Conservation (phyloP, 495 filamentous ascomycete genomes). For the Xanthoparmelia taractica region DNA sequence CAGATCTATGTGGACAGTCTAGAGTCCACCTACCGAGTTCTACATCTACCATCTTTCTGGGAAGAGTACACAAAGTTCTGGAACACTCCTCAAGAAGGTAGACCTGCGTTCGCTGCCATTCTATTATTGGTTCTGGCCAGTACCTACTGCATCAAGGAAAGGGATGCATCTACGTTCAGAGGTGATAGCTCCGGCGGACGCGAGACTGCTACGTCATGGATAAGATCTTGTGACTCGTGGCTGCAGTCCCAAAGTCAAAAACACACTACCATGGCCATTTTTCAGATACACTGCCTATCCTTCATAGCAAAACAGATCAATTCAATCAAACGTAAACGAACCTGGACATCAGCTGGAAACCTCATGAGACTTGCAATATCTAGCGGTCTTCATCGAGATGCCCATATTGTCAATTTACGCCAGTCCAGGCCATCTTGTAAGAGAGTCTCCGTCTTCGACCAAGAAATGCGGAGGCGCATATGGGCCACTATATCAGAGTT, state of each 20-base stretch:
- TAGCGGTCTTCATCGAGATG: constrained; percentile 49
- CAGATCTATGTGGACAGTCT: constrained; percentile 48
- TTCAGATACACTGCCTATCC: constrained; percentile 46
- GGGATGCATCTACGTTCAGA: constrained; percentile 34
- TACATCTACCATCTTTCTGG: constrained; percentile 52
- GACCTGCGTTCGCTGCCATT: constrained; percentile 29
- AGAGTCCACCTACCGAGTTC: constrained; percentile 49
- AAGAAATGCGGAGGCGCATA: constrained; percentile 46
- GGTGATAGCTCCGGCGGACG: constrained; percentile 35
- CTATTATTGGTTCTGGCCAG: constrained; percentile 34
- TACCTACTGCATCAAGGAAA: constrained; percentile 32
- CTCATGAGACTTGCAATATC: constrained; percentile 44
- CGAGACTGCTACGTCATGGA: constrained; percentile 34
- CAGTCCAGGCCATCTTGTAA: constrained; percentile 34
- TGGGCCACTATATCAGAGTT: constrained; percentile 53
- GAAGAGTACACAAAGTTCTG: constrained; percentile 47
- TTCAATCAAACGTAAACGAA: constrained; percentile 42
- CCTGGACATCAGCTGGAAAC: constrained; percentile 45
- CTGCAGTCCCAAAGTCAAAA: constrained; percentile 35
- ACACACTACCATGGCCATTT: constrained; percentile 37
- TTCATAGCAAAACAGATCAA: constrained; percentile 44
- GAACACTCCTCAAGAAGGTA: constrained; percentile 31
- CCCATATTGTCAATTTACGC: constrained; percentile 14
- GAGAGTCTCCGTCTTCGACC: constrained; percentile 38
- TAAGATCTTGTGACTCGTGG: constrained; percentile 34